These are phyloP conservation scores for Teratosphaeria destructans DNA, from an alignment of 2,329 filamentous ascomycete genomes.

Conservation along the genomic window DNA sequence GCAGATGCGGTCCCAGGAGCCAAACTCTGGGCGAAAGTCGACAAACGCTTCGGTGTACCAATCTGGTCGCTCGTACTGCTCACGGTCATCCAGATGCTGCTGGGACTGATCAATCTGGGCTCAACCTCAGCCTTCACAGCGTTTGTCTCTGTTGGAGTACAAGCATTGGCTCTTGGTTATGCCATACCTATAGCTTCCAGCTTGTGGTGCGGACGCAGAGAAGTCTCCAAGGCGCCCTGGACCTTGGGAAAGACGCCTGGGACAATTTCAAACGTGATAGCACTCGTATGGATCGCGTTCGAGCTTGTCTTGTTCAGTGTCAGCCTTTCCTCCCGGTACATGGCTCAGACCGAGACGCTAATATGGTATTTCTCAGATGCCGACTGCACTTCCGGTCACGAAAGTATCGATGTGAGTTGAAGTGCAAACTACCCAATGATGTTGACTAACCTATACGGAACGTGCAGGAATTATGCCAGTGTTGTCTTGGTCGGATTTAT, in stretches of 20 bases:
- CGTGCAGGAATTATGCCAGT: slow-evolving; percentile 44
- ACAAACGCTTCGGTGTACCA: slow-evolving; percentile 29
- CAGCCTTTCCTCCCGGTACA: background rate
- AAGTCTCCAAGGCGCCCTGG: slow-evolving; percentile 13
- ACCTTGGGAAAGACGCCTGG: slow-evolving; percentile 9
- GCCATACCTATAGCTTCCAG: slow-evolving; percentile 46
- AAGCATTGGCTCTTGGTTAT: slow-evolving; percentile 46
- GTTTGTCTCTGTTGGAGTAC: slow-evolving; percentile 46
- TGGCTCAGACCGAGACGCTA: background rate
- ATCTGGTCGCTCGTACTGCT: slow-evolving; percentile 33
- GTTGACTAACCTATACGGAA: background rate
- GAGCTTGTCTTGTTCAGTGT: slow-evolving; percentile 38
- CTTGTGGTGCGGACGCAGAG: slow-evolving; percentile 31
- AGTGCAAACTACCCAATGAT: background rate
- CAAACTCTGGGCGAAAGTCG: slow-evolving; percentile 27
- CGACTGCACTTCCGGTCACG: slow-evolving; percentile 44
- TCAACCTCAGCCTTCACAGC: slow-evolving; percentile 39
- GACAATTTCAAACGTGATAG: slow-evolving; percentile 14
- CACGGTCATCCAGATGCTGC: slow-evolving; percentile 38
- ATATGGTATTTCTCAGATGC: slow-evolving; percentile 15
- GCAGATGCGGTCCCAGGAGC: slow-evolving; percentile 32
- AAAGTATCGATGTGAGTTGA: slow-evolving; percentile 14
- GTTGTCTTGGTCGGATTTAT: slow-evolving; percentile 48
- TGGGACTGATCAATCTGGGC: slow-evolving; percentile 41
- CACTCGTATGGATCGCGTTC: slow-evolving; percentile 19